Evolutionary conservation across 177 flowering plant species (phyloP).

Genomic region (Vitis hybrid): DNA sequence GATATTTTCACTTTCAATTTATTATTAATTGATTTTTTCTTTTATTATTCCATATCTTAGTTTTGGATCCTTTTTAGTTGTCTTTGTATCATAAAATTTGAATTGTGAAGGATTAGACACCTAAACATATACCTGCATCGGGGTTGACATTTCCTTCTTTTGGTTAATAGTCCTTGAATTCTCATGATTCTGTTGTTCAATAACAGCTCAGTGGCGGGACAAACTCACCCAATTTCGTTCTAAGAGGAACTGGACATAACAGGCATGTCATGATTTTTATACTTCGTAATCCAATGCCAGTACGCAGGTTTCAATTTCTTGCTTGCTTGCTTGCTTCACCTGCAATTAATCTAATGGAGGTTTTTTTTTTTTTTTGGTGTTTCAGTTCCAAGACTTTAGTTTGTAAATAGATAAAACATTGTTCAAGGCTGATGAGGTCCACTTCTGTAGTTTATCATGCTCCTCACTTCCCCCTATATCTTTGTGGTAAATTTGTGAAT

Average conservation of each 20-base stretch:
- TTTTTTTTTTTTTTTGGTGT: neutral
- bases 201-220: conserved; percentile 88
- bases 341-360: neutral
- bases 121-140: no score
- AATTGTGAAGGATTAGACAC: neutral
- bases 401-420: conserved; percentile 29
- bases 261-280: conserved; percentile 25
- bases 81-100: no score
- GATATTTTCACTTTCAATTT: no score
- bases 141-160: neutral
- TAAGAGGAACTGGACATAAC: conserved; percentile 68
- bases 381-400: conserved; percentile 10
- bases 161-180: neutral
- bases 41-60: no score
- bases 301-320: neutral
- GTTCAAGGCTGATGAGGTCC: conserved; percentile 15
- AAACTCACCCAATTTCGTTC: conserved; percentile 81
- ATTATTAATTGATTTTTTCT: no score
- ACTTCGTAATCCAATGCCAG: neutral
- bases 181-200: conserved; percentile 1
- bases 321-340: neutral
- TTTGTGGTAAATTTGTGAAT: conserved; percentile 25
- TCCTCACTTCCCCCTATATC: neutral
- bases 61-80: no score
- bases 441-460: conserved; percentile 3